A percentile compares a stretch with the other conserved stretches of the same genome.
Evolutionary conservation across 768 basidiomycete species (phyloP).

Genomic region (Boletus rufocinnamomeus): DNA sequence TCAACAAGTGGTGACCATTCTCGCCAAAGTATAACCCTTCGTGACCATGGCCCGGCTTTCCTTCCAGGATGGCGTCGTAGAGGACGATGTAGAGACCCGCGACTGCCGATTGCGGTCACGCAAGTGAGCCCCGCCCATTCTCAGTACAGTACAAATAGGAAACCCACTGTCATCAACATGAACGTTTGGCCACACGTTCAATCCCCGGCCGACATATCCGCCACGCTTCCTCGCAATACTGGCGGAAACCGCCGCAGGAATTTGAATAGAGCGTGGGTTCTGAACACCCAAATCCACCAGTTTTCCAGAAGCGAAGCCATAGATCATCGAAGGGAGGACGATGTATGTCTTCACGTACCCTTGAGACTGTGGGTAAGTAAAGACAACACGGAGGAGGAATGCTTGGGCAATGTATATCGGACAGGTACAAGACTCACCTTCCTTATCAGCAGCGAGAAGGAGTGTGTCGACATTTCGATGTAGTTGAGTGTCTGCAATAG

Average conservation of each 20-base stretch:
- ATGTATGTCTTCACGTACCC: constrained; percentile 40
- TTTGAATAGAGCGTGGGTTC: constrained; percentile 56
- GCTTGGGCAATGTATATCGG: no score
- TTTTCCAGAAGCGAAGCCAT: constrained; percentile 50
- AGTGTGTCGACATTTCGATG: constrained; percentile 54
- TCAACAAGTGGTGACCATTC: constrained; percentile 50
- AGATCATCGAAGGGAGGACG: constrained; percentile 59
- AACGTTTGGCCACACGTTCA: constrained; percentile 63
- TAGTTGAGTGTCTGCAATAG: constrained; percentile 44
- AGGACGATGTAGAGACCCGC: constrained; percentile 47
- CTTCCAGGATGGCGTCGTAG: constrained; percentile 39
- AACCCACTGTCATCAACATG: constrained; percentile 48
- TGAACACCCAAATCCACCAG: constrained; percentile 47
- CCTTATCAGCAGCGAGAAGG: constrained; percentile 48
- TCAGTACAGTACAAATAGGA: background rate
- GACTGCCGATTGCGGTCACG: constrained; percentile 6
- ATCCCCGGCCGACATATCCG: constrained; percentile 59
- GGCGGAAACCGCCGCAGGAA: constrained; percentile 50
- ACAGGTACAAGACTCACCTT: constrained; percentile 36
- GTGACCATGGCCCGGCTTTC: constrained; percentile 29
- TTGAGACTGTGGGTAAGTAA: constrained; percentile 2
- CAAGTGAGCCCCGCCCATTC: background rate
- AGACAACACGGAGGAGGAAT: background rate
- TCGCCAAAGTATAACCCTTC: constrained; percentile 58
- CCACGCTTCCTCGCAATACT: constrained; percentile 51